A percentile compares a stretch with the other conserved stretches of the same genome.
Evolutionary conservation across 2,329 filamentous ascomycete genomes (phyloP).

Genomic region (Ambrosiella beaveri): DNA sequence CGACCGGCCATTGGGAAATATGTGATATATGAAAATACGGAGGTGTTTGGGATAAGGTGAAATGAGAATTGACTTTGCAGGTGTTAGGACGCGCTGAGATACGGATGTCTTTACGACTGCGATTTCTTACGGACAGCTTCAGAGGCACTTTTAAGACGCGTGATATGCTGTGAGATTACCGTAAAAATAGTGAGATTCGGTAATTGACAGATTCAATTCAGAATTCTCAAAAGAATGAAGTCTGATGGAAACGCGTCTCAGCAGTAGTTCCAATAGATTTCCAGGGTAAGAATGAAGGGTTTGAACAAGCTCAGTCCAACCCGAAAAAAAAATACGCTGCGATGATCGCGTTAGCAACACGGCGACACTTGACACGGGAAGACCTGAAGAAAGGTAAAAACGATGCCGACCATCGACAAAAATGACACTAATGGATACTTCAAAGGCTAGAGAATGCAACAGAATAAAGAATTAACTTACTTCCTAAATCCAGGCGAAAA

Average conservation of each 20-base stretch:
- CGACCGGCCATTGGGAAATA: constrained; percentile 9
- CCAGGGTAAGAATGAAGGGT: constrained; percentile 13
- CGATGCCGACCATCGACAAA: background rate
- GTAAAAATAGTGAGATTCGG: background rate
- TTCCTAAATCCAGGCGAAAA: background rate
- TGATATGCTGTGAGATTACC: background rate
- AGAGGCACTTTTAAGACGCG: background rate
- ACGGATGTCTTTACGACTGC: background rate
- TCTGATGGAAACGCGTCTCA: constrained; percentile 6
- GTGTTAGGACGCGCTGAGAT: background rate
- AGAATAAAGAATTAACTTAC: background rate
- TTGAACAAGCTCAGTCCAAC: constrained; percentile 6
- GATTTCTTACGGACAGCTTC: background rate
- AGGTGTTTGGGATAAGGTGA: background rate
- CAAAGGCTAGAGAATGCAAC: background rate
- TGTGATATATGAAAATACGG: background rate
- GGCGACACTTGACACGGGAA: background rate
- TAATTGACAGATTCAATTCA: background rate
- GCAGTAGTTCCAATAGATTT: constrained; percentile 6
- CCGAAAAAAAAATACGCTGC: constrained; percentile 9
- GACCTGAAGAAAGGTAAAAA: background rate
- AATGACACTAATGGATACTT: background rate
- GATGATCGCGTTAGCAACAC: constrained; percentile 11
- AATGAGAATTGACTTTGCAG: background rate
- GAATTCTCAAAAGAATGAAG: background rate